These are phyloP conservation scores for Petunia secreta DNA, from an alignment of 257 asterid species.

Conservation along the genomic window DNA sequence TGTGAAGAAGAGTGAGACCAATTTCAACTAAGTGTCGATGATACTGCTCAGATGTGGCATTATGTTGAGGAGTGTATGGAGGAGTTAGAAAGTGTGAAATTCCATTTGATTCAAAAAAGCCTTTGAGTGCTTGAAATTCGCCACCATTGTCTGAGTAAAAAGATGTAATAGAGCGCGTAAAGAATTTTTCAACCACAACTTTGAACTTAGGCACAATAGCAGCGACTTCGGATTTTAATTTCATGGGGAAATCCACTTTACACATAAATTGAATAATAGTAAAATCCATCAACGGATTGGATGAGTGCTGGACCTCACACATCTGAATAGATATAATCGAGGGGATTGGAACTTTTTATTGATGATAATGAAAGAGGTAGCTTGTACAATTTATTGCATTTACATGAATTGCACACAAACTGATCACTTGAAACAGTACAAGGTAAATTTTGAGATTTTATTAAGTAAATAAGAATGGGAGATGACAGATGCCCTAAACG, in stretches of 20 bases:
- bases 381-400: background rate
- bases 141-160: background rate
- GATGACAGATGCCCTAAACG: slow-evolving; percentile 9
- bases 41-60: background rate
- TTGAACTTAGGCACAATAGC: background rate
- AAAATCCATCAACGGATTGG: background rate
- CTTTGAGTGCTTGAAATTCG: background rate
- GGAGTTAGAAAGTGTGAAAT: background rate
- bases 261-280: slow-evolving; percentile 19
- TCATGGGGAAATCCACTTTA: background rate
- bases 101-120: background rate
- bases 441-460: background rate
- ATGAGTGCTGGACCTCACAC: background rate
- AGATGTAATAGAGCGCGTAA: background rate
- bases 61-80: slow-evolving; percentile 11
- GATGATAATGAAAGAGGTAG: background rate
- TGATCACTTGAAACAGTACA: background rate
- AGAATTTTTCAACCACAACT: background rate
- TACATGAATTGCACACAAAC: background rate
- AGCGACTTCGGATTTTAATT: background rate
- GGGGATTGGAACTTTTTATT: background rate
- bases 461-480: background rate
- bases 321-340: background rate
- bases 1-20: background rate
- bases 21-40: background rate